Conservation (phyloP, 2,329 filamentous ascomycete genomes). For the Beauveria brongniartii region DNA sequence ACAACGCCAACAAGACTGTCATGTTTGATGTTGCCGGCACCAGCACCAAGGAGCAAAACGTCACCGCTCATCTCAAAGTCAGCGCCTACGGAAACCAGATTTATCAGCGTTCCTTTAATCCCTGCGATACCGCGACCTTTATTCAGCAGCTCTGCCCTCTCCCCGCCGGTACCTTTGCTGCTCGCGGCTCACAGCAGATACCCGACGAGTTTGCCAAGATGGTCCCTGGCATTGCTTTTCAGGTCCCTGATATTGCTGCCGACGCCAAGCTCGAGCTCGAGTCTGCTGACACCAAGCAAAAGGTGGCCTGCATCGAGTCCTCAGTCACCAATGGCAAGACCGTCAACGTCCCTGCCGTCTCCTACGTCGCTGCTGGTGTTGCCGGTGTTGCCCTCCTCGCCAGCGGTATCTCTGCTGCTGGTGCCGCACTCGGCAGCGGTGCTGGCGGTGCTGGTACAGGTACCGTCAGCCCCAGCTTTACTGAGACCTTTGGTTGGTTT, state of each 20-base stretch:
- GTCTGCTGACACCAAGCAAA: slow-evolving; percentile 46
- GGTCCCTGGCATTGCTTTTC: slow-evolving; percentile 85
- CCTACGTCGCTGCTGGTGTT: slow-evolving; percentile 76
- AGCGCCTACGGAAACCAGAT: slow-evolving; percentile 77
- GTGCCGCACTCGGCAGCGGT: slow-evolving; percentile 49
- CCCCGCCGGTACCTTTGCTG: slow-evolving; percentile 65
- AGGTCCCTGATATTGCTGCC: slow-evolving; percentile 82
- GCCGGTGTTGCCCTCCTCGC: slow-evolving; percentile 75
- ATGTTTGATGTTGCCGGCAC: slow-evolving; percentile 74
- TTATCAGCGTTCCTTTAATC: slow-evolving; percentile 75
- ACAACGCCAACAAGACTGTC: slow-evolving; percentile 64
- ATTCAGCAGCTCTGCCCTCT: slow-evolving; percentile 78
- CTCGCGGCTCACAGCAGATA: slow-evolving; percentile 63
- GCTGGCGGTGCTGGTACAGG: slow-evolving; percentile 50
- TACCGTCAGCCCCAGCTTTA: slow-evolving; percentile 73
- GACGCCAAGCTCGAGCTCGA: slow-evolving; percentile 71
- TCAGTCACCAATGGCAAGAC: slow-evolving; percentile 83
- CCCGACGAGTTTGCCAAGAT: slow-evolving; percentile 60
- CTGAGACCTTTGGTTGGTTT: slow-evolving; percentile 81
- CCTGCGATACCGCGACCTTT: slow-evolving; percentile 61
- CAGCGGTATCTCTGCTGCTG: slow-evolving; percentile 62
- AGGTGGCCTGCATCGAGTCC: slow-evolving; percentile 77
- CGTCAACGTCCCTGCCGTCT: slow-evolving; percentile 63
- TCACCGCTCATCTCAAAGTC: slow-evolving; percentile 67
- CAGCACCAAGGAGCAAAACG: slow-evolving; percentile 67